Percentiles rank a stretch among this genome's conserved stretches.
Evolutionary conservation across 1,284 basidiomycete species (phyloP).

Genomic region (Rugosomyces carneus): DNA sequence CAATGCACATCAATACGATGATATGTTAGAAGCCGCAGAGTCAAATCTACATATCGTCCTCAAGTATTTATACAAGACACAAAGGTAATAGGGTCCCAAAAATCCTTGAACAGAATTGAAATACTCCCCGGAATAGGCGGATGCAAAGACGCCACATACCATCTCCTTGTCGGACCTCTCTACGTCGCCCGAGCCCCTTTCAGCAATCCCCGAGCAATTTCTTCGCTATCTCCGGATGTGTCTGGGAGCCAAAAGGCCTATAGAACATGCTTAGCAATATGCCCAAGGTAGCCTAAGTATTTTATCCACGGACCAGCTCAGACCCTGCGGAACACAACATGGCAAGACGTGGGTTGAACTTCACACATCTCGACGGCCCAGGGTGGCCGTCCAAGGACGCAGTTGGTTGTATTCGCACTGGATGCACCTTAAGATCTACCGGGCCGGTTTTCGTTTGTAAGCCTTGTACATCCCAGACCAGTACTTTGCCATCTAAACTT

Average conservation of each 20-base stretch:
- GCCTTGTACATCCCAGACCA: constrained; percentile 75
- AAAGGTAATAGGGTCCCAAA: neutral
- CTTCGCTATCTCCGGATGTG: constrained; percentile 39
- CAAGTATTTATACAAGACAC: neutral
- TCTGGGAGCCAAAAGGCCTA: constrained; percentile 85
- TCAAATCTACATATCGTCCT: neutral
- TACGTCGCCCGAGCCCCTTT: constrained; percentile 25
- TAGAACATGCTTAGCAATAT: constrained; percentile 12
- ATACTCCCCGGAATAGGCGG: neutral
- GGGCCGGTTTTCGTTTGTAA: constrained; percentile 44
- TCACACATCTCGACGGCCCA: constrained; percentile 77
- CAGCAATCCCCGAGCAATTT: constrained; percentile 35
- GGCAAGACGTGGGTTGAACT: constrained; percentile 82
- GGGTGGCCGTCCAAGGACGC: constrained; percentile 68
- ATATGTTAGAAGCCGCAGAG: neutral
- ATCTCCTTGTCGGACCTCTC: neutral
- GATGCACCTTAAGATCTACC: constrained; percentile 47
- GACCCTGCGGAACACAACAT: constrained; percentile 86
- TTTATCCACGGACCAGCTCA: constrained; percentile 62
- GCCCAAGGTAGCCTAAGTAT: neutral
- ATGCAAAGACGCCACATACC: neutral
- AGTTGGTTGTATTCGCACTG: constrained; percentile 50
- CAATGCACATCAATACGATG: neutral
- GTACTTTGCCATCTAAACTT: constrained; percentile 75
- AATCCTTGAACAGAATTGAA: neutral